Conservation (phyloP, 441 rosid genomes). For the Gossypium aridum region DNA sequence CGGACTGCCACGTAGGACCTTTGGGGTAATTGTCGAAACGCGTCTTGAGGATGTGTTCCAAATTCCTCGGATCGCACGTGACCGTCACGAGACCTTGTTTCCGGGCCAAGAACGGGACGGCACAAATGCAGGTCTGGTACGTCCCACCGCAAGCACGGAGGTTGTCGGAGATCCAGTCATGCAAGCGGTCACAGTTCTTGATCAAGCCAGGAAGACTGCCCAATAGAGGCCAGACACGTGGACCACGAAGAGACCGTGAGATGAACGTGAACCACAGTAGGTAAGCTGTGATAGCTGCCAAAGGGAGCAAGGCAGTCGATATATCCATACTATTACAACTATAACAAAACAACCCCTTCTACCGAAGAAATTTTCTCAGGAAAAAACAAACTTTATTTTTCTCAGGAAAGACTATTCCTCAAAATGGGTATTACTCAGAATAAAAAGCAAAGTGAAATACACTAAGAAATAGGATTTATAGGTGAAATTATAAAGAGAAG, state of each 20-base stretch:
- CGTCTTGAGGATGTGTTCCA: conserved; percentile 83
- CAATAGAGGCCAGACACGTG: conserved; percentile 85
- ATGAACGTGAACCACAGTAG: conserved; percentile 83
- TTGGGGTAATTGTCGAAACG: conserved; percentile 94
- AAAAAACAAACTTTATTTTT: background rate
- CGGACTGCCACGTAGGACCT: conserved; percentile 99
- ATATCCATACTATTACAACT: conserved; percentile 37
- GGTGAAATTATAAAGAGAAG: conserved; percentile 38
- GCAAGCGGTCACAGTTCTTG: conserved; percentile 82
- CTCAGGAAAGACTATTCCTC: background rate
- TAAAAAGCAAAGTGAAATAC: background rate
- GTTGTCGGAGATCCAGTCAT: conserved; percentile 97
- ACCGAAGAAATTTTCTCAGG: background rate
- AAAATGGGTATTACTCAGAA: background rate
- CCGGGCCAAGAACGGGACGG: conserved; percentile 67
- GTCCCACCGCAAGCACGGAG: conserved; percentile 92
- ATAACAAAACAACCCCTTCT: background rate
- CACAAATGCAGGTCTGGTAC: conserved; percentile 94
- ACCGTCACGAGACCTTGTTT: conserved; percentile 96
- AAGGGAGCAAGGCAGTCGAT: conserved; percentile 49
- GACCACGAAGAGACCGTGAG: conserved; percentile 77
- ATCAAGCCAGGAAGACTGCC: conserved; percentile 95
- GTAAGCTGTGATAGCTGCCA: conserved; percentile 67
- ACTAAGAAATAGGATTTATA: conserved; percentile 41
- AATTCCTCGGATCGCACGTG: conserved; percentile 84